phyloP scores from a whole-genome alignment of 2,329 filamentous ascomycete species.

The Dactylellina parvicollis region DNA sequence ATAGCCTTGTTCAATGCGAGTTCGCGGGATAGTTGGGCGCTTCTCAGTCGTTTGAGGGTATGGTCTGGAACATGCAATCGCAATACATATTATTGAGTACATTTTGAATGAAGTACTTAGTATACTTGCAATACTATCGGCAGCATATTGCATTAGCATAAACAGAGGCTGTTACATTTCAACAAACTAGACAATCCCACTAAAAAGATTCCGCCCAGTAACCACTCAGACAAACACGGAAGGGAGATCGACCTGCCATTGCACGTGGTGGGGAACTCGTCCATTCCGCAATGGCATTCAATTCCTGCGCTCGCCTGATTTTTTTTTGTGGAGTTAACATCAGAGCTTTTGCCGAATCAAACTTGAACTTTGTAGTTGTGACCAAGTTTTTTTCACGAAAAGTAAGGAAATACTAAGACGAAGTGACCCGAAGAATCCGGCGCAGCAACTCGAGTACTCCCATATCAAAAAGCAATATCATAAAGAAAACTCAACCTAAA shows the following conservation, averaged over 20 bases:
- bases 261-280: constrained; percentile 14
- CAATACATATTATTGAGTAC: too few relatives aligned
- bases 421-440: constrained; percentile 1
- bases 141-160: too few relatives aligned
- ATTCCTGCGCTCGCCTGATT: constrained; percentile 12
- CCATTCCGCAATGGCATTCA: constrained; percentile 15
- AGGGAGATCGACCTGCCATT: constrained; percentile 34
- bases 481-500: constrained; percentile 18
- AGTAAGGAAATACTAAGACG: not conserved
- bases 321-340: not conserved
- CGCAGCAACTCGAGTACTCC: not conserved
- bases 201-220: not conserved
- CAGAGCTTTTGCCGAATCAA: constrained; percentile 3
- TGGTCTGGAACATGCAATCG: not conserved
- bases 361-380: too few relatives aligned
- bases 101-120: too few relatives aligned
- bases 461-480: not conserved
- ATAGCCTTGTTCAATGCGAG: too few relatives aligned
- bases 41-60: not conserved
- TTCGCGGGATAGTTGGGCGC: not conserved
- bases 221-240: not conserved
- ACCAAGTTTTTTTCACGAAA: not conserved
- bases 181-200: not conserved
- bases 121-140: too few relatives aligned
- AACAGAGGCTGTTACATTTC: too few relatives aligned